Evolutionary conservation across 2,329 filamentous ascomycete species (phyloP).

Genomic region (Aureobasidium sp.): DNA sequence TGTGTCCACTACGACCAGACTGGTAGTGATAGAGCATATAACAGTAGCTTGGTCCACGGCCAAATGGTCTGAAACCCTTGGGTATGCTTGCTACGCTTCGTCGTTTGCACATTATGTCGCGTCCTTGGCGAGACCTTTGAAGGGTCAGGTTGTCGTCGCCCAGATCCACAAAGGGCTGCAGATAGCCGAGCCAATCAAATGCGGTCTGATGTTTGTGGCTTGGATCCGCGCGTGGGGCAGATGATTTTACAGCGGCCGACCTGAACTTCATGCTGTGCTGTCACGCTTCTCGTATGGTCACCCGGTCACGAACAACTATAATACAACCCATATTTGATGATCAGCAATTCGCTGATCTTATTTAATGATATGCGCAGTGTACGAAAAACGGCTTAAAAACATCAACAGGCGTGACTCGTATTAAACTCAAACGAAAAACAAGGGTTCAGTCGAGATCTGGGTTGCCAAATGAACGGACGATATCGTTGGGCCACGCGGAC

Average conservation of each 20-base stretch:
- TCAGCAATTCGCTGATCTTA: neutral
- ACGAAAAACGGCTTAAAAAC: neutral
- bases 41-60: neutral
- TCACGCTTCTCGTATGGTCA: neutral
- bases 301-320: neutral
- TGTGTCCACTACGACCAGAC: neutral
- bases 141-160: constrained; percentile 11
- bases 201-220: constrained; percentile 10
- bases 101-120: constrained; percentile 8
- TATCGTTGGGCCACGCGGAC: neutral
- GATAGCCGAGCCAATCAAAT: constrained; percentile 10
- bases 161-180: constrained; percentile 3
- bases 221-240: neutral
- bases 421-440: neutral
- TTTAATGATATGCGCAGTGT: neutral
- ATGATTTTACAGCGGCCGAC: neutral
- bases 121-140: neutral
- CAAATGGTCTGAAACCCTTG: neutral
- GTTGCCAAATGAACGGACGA: neutral
- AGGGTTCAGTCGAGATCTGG: neutral
- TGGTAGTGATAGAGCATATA: neutral
- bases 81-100: neutral
- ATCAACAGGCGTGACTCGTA: neutral
- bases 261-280: constrained; percentile 7
- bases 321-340: neutral